Evolutionary conservation across 2,329 filamentous ascomycete genomes (phyloP), one percentile per base, ranked within the genome.

Genomic region (Tolypocladium album): DNA sequence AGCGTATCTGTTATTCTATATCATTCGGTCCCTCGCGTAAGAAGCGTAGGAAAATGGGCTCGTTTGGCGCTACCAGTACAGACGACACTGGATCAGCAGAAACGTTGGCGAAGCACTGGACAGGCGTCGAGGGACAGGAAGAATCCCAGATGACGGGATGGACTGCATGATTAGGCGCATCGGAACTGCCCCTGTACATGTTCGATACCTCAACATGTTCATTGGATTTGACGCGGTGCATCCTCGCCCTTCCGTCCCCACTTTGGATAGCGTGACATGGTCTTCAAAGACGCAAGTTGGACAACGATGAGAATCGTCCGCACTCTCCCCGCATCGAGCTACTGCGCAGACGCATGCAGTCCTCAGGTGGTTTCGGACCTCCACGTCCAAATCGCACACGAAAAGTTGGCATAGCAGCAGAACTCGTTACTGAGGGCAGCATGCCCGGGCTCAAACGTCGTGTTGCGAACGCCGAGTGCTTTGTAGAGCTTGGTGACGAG

Each of bases 1-100:
- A 71, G 92, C 93, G 0, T 97, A 97, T 72, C 78, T 97, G 60
- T 78, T 97, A 58, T 96, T 97, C 72, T 97, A 97, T 67, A 86
- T 88, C 58, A 84, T 88, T 62, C 79, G 85, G 62, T 86, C 84
- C 27, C 69, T 86, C 22, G 76, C 81, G 6, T 62, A 60, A 57
- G 43, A 22, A 55, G 20, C 5, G 20, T 55, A 9, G 31, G 20
- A 11, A 12, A 53, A n/a, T 1, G 31, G 31, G 31, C 17, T 22
- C 9, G 20, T 20, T 27, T 15, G 20, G 31, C 22, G 9, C 50
- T 36, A 20, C 27, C 15, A 38, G 31, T n/a, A 36, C 50, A 24
- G 20, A 22, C 20, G 50, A 12, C 5, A 55, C 4, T 38, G 20
- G 31, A 15, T 13, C 7, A 22, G 9, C 27, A 53, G 20, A 53